Percentiles rank a stretch among this genome's conserved stretches.
These are phyloP conservation scores for Phialophora verrucosa DNA, from an alignment of 2,329 filamentous ascomycete genomes.

Conservation along the genomic window DNA sequence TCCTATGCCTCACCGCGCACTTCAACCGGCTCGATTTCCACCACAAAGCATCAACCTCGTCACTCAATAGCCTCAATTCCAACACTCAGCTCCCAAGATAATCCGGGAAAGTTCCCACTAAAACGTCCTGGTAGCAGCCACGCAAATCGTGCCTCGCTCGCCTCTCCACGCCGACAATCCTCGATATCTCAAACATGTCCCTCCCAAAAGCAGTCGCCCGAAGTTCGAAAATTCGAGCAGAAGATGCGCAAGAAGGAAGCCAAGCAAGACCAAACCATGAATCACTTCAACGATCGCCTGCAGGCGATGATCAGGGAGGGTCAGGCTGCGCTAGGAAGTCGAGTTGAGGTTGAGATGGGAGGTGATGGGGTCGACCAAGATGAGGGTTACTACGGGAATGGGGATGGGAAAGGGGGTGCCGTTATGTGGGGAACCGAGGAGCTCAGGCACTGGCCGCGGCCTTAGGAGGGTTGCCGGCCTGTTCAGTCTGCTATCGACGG, in stretches of 20 bases:
- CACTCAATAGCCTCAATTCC: background rate
- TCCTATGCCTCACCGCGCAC: slow-evolving; percentile 38
- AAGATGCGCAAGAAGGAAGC: slow-evolving; percentile 73
- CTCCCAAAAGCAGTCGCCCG: slow-evolving; percentile 44
- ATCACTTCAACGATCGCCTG: slow-evolving; percentile 77
- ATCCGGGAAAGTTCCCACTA: background rate
- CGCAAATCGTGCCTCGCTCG: slow-evolving; percentile 23
- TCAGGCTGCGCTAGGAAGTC: slow-evolving; percentile 80
- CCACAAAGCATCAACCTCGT: slow-evolving; percentile 16
- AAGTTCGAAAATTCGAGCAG: slow-evolving; percentile 76
- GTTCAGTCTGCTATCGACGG: background rate
- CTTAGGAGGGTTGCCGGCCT: background rate
- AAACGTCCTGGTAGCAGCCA: slow-evolving; percentile 19
- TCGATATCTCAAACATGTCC: slow-evolving; percentile 5
- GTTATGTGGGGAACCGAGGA: slow-evolving; percentile 4
- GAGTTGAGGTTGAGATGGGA: slow-evolving; percentile 63
- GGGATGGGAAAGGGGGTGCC: slow-evolving; percentile 4
- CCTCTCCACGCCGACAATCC: slow-evolving; percentile 31
- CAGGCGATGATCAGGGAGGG: slow-evolving; percentile 89
- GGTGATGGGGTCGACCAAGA: slow-evolving; percentile 40
- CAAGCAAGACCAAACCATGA: slow-evolving; percentile 78
- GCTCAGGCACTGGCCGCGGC: background rate
- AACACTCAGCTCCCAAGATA: background rate
- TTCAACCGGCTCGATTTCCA: slow-evolving; percentile 16
- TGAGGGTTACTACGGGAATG: slow-evolving; percentile 30